A percentile compares a stretch with the other conserved stretches of the same genome.
These are phyloP conservation scores for Paracoccidioides brasiliensis DNA, from an alignment of 2,329 filamentous ascomycete genomes.

Conservation along the genomic window DNA sequence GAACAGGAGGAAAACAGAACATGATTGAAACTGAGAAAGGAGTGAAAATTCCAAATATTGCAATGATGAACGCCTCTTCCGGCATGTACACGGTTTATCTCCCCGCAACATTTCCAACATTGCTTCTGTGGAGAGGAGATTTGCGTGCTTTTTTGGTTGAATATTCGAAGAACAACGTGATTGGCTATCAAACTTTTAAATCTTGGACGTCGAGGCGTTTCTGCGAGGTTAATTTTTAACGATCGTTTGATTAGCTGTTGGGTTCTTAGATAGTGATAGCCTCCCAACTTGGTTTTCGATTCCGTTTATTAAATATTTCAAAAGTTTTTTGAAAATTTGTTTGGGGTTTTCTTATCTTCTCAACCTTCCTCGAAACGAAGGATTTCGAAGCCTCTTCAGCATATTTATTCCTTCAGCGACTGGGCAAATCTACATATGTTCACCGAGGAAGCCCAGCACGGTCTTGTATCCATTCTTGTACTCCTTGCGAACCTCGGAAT, in stretches of 20 bases:
- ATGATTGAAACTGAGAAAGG: background rate
- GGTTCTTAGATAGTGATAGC: background rate
- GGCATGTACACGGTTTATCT: background rate
- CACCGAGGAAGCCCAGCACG: constrained; percentile 18
- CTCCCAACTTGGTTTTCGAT: too few species aligned
- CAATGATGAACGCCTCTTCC: background rate
- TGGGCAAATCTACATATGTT: constrained; percentile 15
- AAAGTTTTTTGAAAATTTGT: background rate
- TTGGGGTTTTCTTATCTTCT: background rate
- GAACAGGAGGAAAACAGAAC: background rate
- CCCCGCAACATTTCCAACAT: background rate
- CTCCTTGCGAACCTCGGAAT: constrained; percentile 18
- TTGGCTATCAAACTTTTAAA: background rate
- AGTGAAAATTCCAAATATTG: background rate
- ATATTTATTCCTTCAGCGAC: background rate
- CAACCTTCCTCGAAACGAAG: background rate
- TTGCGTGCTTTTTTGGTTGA: background rate
- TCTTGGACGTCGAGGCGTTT: background rate
- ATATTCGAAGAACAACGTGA: background rate
- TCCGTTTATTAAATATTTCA: background rate
- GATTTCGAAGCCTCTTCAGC: background rate
- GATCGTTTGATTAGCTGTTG: background rate
- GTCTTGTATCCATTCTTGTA: constrained; percentile 23
- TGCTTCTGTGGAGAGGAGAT: background rate
- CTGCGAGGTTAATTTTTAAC: background rate